Conservation (phyloP, 2,329 filamentous ascomycete species). For the Colletotrichum australisinense region DNA sequence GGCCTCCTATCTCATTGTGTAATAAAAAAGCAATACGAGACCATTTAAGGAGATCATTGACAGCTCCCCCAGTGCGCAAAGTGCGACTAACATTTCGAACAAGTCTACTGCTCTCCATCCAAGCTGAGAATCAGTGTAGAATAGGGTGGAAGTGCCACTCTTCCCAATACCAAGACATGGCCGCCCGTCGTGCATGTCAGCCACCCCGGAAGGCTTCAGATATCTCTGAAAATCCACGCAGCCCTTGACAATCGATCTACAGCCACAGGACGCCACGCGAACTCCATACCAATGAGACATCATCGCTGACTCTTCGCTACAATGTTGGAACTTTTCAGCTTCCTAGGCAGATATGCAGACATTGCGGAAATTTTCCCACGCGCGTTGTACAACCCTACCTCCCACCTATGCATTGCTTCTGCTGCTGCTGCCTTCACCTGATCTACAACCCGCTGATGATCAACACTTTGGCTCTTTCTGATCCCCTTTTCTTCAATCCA, state of each 20-base stretch:
- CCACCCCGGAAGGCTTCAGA: not conserved
- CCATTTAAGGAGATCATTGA: not conserved
- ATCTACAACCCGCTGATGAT: not conserved
- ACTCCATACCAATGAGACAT: not conserved
- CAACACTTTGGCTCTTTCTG: too few species aligned
- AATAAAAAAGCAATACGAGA: not conserved
- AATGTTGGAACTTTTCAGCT: not conserved
- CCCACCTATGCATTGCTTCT: not conserved
- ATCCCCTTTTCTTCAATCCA: not conserved
- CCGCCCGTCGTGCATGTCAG: not conserved
- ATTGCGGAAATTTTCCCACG: slow-evolving; percentile 4
- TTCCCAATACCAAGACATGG: not conserved
- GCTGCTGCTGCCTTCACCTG: not conserved
- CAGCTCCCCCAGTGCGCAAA: not conserved
- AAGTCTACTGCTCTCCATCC: not conserved
- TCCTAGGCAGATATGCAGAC: not conserved
- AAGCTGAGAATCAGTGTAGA: not conserved
- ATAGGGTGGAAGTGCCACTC: not conserved
- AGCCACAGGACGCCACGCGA: not conserved
- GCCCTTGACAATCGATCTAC: not conserved
- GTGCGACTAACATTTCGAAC: not conserved
- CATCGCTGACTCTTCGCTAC: not conserved
- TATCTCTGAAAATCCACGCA: not conserved
- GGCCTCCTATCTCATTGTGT: too few species aligned
- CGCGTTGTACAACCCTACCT: slow-evolving; percentile 4